Evolutionary conservation across 1,284 basidiomycete genomes (phyloP), one percentile per base, ranked within the genome.

Genomic region (Leccinum subspadiceum): DNA sequence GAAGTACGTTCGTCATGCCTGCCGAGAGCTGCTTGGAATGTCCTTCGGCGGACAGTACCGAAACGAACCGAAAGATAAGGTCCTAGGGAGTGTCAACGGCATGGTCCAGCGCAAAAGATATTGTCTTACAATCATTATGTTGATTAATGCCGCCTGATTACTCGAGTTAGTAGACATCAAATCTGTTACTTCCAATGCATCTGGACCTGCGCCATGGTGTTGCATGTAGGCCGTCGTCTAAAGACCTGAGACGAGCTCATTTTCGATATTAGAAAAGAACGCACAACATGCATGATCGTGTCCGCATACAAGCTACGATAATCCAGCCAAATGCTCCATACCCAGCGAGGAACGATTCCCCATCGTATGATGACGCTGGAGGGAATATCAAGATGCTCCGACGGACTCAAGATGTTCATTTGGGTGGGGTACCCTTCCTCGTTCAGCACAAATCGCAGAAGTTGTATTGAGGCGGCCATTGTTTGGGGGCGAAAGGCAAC

Each of bases 321-420:
- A 66, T 89, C 87, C 49, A 73, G 68, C 85, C 86, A 89, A 8
- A 78, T 71, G n/a, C 67, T 69, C 87, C 89, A 91, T 59, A 77
- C 77, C 86, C 88, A 90, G 2, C 80, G 77, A 3, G 86, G 67
- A 4, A 79, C 72, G 13, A 76, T 61, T 31, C 83, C 81, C 81
- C 84, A 89, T 60, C 73, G 73, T 8, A 86, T 56, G 13, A 90
- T 67, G 26, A 87, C 74, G 3, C 52, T 70, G 58, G 81, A 79
- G 2, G 86, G 69, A 31, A 68, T 60, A 69, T 85, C 82, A 3
- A 82, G 70, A 15, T 63, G 55, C 51, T 70, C 66, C 13, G 70
- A 63, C 2, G 78, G 69, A 24, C 58, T 60, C 33, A 66, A 63
- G 53, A 64, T 60, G 54, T 57, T 66, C 35, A 39, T 57, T 56